Evolutionary conservation across 768 basidiomycete genomes (phyloP).

Genomic region (Agaricus blazei): DNA sequence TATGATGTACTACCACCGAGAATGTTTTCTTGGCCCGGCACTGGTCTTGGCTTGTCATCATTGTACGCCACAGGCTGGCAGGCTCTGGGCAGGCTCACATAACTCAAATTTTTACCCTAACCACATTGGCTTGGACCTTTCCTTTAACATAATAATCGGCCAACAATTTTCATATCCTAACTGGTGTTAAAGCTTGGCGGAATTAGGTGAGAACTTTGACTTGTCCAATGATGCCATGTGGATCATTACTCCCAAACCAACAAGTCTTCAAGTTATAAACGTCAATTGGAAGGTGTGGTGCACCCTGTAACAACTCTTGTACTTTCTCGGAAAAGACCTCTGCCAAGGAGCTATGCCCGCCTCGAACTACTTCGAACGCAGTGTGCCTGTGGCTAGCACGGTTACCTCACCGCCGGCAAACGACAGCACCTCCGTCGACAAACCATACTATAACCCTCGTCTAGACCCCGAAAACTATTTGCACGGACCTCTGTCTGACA

Average conservation of each 20-base stretch:
- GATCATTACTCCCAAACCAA: neutral
- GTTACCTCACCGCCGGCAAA: neutral
- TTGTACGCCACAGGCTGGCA: no score
- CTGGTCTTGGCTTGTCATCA: no score
- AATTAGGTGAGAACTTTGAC: neutral
- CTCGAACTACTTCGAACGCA: slow-evolving; percentile 8
- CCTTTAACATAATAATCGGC: neutral
- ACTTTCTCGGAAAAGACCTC: neutral
- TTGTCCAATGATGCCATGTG: neutral
- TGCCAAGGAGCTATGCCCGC: slow-evolving; percentile 3
- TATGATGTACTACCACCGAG: no score
- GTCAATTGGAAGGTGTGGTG: neutral
- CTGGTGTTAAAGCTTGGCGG: slow-evolving; percentile 4
- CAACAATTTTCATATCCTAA: neutral
- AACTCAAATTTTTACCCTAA: no score
- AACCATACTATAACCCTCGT: slow-evolving; percentile 58
- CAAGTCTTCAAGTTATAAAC: slow-evolving; percentile 1
- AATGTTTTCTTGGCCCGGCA: no score
- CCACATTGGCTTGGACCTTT: no score
- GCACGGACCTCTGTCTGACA: slow-evolving; percentile 61
- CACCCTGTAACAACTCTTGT: neutral
- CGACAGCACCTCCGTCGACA: neutral
- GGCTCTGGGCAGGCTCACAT: no score
- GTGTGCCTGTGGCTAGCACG: neutral
- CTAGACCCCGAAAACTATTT: slow-evolving; percentile 65